Evolutionary conservation across 2,329 filamentous ascomycete species (phyloP).

Genomic region (Colletotrichum truncatum): DNA sequence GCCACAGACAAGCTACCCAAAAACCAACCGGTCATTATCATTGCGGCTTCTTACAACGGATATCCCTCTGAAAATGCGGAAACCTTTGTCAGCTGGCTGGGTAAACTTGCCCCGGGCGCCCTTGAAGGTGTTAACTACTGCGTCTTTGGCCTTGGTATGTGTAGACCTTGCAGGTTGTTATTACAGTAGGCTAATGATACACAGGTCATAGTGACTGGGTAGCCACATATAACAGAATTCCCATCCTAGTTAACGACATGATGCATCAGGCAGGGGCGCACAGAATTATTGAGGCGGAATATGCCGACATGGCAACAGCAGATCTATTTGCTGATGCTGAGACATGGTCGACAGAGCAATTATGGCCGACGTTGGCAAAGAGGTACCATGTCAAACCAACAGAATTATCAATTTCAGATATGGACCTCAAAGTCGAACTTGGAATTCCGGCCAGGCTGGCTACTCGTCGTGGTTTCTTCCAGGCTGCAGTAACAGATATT

Average conservation of each 20-base stretch:
- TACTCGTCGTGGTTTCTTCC: background rate
- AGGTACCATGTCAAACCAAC: background rate
- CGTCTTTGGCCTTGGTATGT: constrained; percentile 66
- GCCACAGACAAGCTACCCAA: constrained; percentile 69
- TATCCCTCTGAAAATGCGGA: constrained; percentile 77
- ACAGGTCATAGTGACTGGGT: background rate
- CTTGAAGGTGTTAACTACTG: constrained; percentile 69
- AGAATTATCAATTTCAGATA: background rate
- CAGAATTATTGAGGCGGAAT: background rate
- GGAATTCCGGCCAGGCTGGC: background rate
- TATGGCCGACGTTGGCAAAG: background rate
- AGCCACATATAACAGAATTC: background rate
- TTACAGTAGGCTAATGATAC: background rate
- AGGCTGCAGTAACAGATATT: background rate
- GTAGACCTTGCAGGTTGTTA: too few relatives aligned
- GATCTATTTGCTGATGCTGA: background rate
- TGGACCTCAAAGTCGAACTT: background rate
- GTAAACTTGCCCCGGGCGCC: constrained; percentile 52
- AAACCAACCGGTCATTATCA: constrained; percentile 69
- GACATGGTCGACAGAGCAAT: background rate
- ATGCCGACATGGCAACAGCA: background rate
- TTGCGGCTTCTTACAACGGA: constrained; percentile 79
- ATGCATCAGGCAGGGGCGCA: background rate
- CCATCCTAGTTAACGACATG: background rate
- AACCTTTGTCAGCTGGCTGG: constrained; percentile 74